Evolutionary conservation across 2,329 filamentous ascomycete species (phyloP).

Genomic region (Helotiales sp.): DNA sequence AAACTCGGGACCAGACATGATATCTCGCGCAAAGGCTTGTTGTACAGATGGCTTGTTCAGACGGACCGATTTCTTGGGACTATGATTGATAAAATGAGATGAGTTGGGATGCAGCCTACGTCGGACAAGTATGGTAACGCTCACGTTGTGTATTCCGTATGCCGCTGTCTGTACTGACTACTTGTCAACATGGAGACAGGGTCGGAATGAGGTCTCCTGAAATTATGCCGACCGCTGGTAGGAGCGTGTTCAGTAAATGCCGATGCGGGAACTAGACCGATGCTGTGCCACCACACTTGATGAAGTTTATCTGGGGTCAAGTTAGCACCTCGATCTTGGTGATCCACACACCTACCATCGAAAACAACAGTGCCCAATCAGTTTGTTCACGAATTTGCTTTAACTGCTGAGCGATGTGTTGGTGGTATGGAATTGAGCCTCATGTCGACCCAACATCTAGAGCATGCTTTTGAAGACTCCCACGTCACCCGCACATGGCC

Average conservation of each 20-base stretch:
- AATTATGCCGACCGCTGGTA: too few species aligned
- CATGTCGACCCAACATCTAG: neutral
- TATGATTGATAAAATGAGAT: neutral
- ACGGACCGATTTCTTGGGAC: conserved; percentile 9
- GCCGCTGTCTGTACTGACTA: neutral
- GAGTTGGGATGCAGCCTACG: neutral
- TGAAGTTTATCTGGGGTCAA: too few species aligned
- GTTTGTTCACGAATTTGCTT: neutral
- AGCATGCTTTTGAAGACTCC: neutral
- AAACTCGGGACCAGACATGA: neutral
- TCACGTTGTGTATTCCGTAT: neutral
- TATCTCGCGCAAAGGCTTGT: neutral
- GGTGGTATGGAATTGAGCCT: neutral
- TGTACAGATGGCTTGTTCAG: neutral
- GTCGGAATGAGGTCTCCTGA: too few species aligned
- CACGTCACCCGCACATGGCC: neutral
- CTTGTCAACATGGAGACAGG: too few species aligned
- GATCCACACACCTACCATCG: too few species aligned
- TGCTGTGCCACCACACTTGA: neutral
- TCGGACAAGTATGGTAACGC: neutral
- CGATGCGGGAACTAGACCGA: too few species aligned
- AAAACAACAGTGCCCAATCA: neutral
- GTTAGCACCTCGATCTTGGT: too few species aligned
- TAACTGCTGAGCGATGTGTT: neutral
- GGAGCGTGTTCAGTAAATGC: too few species aligned